Conservation (phyloP, 805 yeast species). For the Barnettozyma vustinii region DNA sequence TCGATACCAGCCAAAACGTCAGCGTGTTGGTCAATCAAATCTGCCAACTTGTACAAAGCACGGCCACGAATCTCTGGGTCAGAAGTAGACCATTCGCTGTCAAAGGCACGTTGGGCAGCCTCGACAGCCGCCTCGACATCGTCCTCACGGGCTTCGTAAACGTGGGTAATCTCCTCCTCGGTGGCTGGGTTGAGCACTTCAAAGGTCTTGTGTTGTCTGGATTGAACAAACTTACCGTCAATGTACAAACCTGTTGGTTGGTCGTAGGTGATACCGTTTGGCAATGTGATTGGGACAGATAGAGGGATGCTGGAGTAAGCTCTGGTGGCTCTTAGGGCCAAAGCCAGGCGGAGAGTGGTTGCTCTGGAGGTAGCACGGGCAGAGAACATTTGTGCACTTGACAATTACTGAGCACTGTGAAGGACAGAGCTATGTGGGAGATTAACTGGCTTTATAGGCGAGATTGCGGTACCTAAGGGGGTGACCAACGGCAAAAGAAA, state of each 20-base stretch:
- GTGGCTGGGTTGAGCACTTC: conserved; percentile 66
- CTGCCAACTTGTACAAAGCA: conserved; percentile 67
- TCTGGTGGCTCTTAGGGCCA: conserved; percentile 23
- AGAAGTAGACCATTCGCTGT: conserved; percentile 60
- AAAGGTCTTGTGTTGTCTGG: conserved; percentile 55
- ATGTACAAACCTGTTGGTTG: conserved; percentile 84
- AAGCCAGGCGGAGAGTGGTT: conserved; percentile 13
- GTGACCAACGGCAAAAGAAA: neutral
- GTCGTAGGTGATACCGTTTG: conserved; percentile 67
- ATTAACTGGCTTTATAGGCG: neutral
- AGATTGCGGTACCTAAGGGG: neutral
- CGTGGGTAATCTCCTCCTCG: conserved; percentile 61
- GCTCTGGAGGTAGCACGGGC: conserved; percentile 11
- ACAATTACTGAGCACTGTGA: neutral
- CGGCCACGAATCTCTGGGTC: conserved; percentile 64
- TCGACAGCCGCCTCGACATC: conserved; percentile 82
- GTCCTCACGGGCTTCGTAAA: conserved; percentile 69
- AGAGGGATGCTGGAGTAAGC: conserved; percentile 34
- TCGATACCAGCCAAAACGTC: conserved; percentile 79
- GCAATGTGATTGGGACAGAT: conserved; percentile 50
- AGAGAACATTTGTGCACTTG: conserved; percentile 14
- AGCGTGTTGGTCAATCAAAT: conserved; percentile 66
- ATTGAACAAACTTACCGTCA: conserved; percentile 66
- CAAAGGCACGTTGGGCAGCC: conserved; percentile 78
- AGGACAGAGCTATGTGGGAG: neutral